phyloP scores from a whole-genome alignment of 306 rosid genomes.

The Hylodesmum podocarpum region DNA sequence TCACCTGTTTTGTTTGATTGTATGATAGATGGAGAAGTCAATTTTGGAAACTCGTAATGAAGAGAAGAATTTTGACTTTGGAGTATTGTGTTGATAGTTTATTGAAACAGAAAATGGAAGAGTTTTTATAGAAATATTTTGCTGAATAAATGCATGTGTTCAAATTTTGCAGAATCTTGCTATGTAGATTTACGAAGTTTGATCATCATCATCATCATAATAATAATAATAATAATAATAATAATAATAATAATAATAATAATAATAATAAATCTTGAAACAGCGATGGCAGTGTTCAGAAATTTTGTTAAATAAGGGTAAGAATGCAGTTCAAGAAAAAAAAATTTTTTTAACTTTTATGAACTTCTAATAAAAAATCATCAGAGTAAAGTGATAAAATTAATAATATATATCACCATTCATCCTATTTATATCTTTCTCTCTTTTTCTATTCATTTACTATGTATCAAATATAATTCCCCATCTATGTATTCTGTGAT shows the following conservation, averaged over 20 bases:
- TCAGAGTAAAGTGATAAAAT: too few species aligned
- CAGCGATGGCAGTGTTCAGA: background rate
- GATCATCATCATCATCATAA: too few species aligned
- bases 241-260: background rate
- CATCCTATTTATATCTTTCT: too few species aligned
- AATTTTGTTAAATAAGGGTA: too few species aligned
- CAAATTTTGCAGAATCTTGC: conserved; percentile 9
- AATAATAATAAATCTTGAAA: background rate
- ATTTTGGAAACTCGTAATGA: background rate
- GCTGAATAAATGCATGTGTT: background rate
- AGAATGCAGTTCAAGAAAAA: too few species aligned
- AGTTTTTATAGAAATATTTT: background rate
- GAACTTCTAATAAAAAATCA: too few species aligned
- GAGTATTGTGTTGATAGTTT: background rate
- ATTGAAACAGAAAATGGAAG: background rate
- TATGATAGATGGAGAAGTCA: conserved; percentile 24
- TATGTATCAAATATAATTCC: too few species aligned
- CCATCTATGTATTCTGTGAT: too few species aligned
- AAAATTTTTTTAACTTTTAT: too few species aligned
- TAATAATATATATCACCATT: too few species aligned
- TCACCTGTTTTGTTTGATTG: conserved; percentile 7
- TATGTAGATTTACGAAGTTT: background rate
- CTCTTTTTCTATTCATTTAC: too few species aligned
- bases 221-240: background rate
- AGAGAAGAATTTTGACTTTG: conserved; percentile 23